Conservation (phyloP, 2,329 filamentous ascomycete genomes). For the Neoascochyta sp. region DNA sequence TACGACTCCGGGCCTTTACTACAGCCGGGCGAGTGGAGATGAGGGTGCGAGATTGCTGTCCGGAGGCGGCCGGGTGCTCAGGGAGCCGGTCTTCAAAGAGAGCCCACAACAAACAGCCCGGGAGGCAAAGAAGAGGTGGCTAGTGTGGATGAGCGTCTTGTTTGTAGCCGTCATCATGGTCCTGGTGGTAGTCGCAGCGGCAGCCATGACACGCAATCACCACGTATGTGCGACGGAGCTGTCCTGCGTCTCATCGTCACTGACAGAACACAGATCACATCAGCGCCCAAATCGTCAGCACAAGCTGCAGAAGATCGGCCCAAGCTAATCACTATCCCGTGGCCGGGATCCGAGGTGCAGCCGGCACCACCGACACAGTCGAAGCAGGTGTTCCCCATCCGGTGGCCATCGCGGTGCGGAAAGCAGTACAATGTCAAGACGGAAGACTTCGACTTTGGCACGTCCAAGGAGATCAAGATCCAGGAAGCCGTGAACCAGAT, state of each 20-base stretch:
- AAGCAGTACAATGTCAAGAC: slow-evolving; percentile 33
- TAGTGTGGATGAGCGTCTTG: too few relatives aligned
- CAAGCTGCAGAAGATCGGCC: slow-evolving; percentile 12
- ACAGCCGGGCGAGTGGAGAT: slow-evolving; percentile 23
- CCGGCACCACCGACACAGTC: slow-evolving; percentile 5
- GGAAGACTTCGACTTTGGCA: slow-evolving; percentile 28
- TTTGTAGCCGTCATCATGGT: too few relatives aligned
- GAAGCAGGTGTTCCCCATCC: slow-evolving; percentile 30
- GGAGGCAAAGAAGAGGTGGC: too few relatives aligned
- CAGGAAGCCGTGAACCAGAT: slow-evolving; percentile 30
- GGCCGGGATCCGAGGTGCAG: too few relatives aligned
- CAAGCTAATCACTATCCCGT: slow-evolving; percentile 9
- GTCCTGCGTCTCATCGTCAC: too few relatives aligned
- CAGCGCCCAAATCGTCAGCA: slow-evolving; percentile 8
- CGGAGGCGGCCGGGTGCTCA: too few relatives aligned
- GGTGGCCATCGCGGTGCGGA: slow-evolving; percentile 34
- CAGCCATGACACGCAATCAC: too few relatives aligned
- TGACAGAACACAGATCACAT: too few relatives aligned
- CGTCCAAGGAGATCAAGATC: slow-evolving; percentile 21
- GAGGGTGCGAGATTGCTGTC: slow-evolving; percentile 29
- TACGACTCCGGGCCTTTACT: slow-evolving; percentile 33
- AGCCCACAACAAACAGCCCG: too few relatives aligned
- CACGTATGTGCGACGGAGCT: too few relatives aligned
- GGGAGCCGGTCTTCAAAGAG: too few relatives aligned
- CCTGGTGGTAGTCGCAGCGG: too few relatives aligned